phyloP scores from a whole-genome alignment of 495 filamentous ascomycete genomes.

The Neurospora tetraspora region DNA sequence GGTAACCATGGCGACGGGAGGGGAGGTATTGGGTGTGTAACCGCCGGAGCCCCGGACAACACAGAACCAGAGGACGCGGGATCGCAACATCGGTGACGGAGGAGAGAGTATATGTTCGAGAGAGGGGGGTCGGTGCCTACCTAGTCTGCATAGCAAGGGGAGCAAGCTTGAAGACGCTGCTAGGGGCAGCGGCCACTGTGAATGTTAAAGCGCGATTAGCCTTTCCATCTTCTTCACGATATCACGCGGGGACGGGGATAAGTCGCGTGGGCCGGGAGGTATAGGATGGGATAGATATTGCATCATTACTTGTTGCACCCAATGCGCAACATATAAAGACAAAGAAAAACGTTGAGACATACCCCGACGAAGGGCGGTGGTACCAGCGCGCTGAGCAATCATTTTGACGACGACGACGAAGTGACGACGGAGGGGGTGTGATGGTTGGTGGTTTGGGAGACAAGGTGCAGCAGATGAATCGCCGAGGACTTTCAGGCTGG shows the following conservation, averaged over 20 bases:
- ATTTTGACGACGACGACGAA: slow-evolving; percentile 10
- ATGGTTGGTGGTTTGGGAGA: not conserved
- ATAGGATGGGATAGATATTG: not conserved
- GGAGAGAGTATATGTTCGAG: not conserved
- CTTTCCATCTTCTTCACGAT: not conserved
- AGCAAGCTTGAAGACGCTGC: slow-evolving; percentile 18
- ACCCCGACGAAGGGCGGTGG: slow-evolving; percentile 30
- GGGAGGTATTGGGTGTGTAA: not conserved
- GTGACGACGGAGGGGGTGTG: not conserved
- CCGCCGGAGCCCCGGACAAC: not conserved
- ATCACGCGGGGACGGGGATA: not conserved
- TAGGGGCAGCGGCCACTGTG: slow-evolving; percentile 20
- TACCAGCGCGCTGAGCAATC: slow-evolving; percentile 27
- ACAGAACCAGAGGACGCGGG: not conserved
- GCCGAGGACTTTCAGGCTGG: not conserved
- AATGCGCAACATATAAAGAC: not conserved
- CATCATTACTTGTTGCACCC: not conserved
- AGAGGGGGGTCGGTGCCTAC: slow-evolving; percentile 8
- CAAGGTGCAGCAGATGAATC: not conserved
- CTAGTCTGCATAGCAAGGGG: slow-evolving; percentile 15
- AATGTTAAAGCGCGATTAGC: slow-evolving; percentile 5
- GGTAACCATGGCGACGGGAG: not conserved
- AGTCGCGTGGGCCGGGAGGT: not conserved
- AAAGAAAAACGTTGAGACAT: slow-evolving; percentile 1
- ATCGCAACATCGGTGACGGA: not conserved